Evolutionary conservation across 2,329 filamentous ascomycete species (phyloP).

Genomic region (Coniochaeta hoffmannii): DNA sequence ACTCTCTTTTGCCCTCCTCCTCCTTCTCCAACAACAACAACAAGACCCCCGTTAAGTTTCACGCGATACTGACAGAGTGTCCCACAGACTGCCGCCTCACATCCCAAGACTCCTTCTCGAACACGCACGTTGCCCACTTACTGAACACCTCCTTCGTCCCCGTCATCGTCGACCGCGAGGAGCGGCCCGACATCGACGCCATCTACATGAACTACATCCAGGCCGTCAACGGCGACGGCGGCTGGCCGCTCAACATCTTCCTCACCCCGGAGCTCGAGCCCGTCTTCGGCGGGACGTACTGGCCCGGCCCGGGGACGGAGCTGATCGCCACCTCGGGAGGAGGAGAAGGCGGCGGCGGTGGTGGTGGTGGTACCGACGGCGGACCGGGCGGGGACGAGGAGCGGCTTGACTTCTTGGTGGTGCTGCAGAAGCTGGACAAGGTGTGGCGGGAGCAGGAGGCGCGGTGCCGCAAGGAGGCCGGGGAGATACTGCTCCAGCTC

Average conservation of each 20-base stretch:
- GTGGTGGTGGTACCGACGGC: too few relatives aligned
- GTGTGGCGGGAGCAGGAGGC: constrained; percentile 79
- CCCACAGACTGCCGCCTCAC: constrained; percentile 77
- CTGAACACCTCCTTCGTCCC: constrained; percentile 86
- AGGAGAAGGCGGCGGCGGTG: constrained; percentile 25
- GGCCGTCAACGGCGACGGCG: constrained; percentile 80
- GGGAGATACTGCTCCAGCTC: constrained; percentile 73
- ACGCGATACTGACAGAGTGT: not conserved
- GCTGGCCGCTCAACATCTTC: constrained; percentile 97
- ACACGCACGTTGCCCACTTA: constrained; percentile 69
- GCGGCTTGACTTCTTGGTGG: constrained; percentile 72
- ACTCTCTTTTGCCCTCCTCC: constrained; percentile 7
- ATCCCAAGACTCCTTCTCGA: constrained; percentile 84
- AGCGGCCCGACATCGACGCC: constrained; percentile 86
- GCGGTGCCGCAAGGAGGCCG: constrained; percentile 76
- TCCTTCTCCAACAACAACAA: not conserved
- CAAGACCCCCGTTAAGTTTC: too few relatives aligned
- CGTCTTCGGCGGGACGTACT: constrained; percentile 94
- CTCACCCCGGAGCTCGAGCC: constrained; percentile 88
- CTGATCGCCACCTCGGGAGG: constrained; percentile 26
- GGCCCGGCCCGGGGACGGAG: constrained; percentile 69
- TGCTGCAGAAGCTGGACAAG: constrained; percentile 68
- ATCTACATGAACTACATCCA: constrained; percentile 99
- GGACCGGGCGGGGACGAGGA: constrained; percentile 40
- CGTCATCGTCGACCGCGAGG: constrained; percentile 87